Percentiles rank a stretch among this genome's conserved stretches.
Evolutionary conservation across 2,329 filamentous ascomycete species (phyloP).

Genomic region (Mariannaea sp.): DNA sequence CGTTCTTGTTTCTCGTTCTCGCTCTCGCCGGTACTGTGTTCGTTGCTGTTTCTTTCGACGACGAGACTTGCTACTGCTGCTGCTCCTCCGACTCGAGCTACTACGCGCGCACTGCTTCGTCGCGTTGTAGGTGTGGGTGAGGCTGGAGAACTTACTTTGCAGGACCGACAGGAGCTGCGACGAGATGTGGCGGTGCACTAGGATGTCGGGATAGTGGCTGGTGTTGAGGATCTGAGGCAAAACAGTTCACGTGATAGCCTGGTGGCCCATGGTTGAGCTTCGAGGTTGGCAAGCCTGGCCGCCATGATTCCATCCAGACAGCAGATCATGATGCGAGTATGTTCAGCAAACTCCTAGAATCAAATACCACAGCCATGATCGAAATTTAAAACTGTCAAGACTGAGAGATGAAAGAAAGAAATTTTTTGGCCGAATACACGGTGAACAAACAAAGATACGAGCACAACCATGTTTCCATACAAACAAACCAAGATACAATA

Average conservation of each 20-base stretch:
- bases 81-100: background rate
- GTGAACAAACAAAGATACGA: too few species aligned
- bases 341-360: too few species aligned
- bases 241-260: background rate
- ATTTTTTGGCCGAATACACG: background rate
- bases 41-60: too few species aligned
- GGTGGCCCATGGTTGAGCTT: background rate
- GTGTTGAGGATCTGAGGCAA: background rate
- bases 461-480: too few species aligned
- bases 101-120: background rate
- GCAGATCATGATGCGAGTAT: too few species aligned
- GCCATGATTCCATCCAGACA: too few species aligned
- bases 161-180: background rate
- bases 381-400: too few species aligned
- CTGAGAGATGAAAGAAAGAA: background rate
- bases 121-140: constrained; percentile 4
- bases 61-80: background rate
- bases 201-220: background rate
- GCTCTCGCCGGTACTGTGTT: too few species aligned
- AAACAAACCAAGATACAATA: too few species aligned
- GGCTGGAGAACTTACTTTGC: background rate
- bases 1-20: too few species aligned
- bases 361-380: too few species aligned
- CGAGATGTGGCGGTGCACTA: background rate
- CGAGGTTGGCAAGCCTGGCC: background rate